Conservation (phyloP, 495 filamentous ascomycete species). For the Pyrenula aspistea region DNA sequence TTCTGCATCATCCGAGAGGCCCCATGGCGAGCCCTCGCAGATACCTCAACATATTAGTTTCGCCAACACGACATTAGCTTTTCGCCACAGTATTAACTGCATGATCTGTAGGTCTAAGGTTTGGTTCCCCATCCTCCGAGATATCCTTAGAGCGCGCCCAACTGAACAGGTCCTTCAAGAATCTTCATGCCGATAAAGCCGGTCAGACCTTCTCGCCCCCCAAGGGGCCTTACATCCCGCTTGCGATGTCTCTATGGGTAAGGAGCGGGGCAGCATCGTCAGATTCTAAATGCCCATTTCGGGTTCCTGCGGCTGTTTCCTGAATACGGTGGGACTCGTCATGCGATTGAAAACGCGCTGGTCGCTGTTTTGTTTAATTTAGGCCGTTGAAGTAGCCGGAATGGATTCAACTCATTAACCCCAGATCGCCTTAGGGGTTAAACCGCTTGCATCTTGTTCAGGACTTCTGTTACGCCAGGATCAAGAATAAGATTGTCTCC, state of each 20-base stretch:
- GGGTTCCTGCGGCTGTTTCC: background rate
- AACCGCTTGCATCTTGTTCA: background rate
- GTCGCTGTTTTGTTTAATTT: background rate
- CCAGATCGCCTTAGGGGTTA: too few species aligned
- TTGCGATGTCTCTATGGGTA: background rate
- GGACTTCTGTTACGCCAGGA: too few species aligned
- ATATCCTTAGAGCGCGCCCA: too few species aligned
- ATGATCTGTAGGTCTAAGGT: too few species aligned
- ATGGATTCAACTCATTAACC: background rate
- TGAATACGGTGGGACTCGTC: background rate
- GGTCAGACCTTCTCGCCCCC: background rate
- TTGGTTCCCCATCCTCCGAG: too few species aligned
- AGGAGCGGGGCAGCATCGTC: background rate
- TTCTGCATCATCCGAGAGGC: too few species aligned
- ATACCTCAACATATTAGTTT: too few species aligned
- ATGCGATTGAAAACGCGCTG: background rate
- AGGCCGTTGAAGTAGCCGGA: background rate
- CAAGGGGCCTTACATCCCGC: background rate
- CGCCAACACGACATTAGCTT: too few species aligned
- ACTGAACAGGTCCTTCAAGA: too few species aligned
- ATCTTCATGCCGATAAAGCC: background rate
- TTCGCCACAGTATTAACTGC: too few species aligned
- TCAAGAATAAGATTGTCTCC: too few species aligned
- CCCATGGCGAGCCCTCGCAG: too few species aligned
- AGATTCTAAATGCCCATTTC: background rate